Percentiles rank a stretch among this genome's conserved stretches.
Conservation (phyloP, 352 stramenopile genomes). For the Phytophthora sojae region DNA sequence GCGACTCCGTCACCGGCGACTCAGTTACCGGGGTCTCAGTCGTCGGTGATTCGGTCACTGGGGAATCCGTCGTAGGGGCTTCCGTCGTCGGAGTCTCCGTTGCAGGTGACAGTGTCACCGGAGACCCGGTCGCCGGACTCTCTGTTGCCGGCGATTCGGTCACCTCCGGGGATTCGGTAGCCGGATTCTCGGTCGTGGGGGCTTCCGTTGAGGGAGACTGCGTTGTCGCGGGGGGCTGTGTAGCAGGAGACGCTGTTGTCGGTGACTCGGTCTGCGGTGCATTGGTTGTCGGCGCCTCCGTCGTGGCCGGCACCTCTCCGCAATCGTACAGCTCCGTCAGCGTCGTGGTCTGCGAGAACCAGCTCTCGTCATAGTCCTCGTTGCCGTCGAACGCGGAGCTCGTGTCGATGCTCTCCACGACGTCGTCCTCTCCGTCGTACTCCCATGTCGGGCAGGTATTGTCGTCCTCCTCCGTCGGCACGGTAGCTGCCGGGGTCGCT, state of each 20-base stretch:
- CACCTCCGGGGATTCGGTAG: not conserved
- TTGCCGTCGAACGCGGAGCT: conserved; percentile 32
- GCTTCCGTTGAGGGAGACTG: not conserved
- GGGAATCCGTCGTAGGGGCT: conserved; percentile 5
- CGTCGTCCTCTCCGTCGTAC: conserved; percentile 17
- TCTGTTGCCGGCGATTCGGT: conserved; percentile 13
- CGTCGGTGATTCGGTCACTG: conserved; percentile 3
- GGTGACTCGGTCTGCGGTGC: conserved; percentile 7
- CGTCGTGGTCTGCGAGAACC: conserved; percentile 31
- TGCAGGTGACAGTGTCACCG: conserved; percentile 7
- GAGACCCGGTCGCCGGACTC: conserved; percentile 5
- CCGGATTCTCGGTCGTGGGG: conserved; percentile 3
- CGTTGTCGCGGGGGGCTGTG: not conserved
- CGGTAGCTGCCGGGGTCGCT: conserved; percentile 17
- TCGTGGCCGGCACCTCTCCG: conserved; percentile 12
- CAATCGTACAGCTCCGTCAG: conserved; percentile 40
- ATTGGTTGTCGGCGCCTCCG: conserved; percentile 11
- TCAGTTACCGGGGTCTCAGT: conserved; percentile 3
- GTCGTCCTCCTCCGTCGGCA: conserved; percentile 10
- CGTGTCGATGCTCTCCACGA: conserved; percentile 29
- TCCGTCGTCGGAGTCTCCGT: conserved; percentile 16
- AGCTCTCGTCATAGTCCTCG: conserved; percentile 36
- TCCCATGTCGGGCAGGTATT: conserved; percentile 27
- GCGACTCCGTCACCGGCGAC: no score
- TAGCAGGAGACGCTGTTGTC: conserved; percentile 4